Percentiles rank a stretch among this genome's conserved stretches.
phyloP scores from a whole-genome alignment of 164 flowering plant genomes.

The Vitis labrusca region DNA sequence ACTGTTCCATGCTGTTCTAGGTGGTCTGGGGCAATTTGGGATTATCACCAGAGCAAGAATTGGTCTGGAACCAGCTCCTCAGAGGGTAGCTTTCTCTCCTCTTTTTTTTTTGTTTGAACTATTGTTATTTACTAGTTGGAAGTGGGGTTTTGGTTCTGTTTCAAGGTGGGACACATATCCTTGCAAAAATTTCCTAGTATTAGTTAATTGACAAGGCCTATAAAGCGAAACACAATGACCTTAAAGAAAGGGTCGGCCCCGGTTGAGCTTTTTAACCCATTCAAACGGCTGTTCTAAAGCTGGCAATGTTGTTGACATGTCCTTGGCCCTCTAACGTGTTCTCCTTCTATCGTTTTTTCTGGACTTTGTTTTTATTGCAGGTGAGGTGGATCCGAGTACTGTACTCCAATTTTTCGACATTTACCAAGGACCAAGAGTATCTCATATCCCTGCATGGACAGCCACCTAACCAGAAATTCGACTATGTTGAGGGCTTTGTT shows the following conservation, averaged over 20 bases:
- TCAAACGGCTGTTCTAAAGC: slow-evolving; percentile 37
- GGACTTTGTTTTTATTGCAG: slow-evolving; percentile 29
- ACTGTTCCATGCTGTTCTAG: slow-evolving; percentile 78
- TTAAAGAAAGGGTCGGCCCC: slow-evolving; percentile 23
- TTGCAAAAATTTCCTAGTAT: slow-evolving; percentile 13
- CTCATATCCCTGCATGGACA: slow-evolving; percentile 70
- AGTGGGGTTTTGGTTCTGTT: slow-evolving; percentile 4
- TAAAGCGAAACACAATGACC: slow-evolving; percentile 19
- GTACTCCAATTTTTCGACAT: slow-evolving; percentile 70
- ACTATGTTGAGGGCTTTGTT: slow-evolving; percentile 92
- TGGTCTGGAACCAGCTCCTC: slow-evolving; percentile 80
- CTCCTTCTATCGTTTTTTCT: slow-evolving; percentile 12
- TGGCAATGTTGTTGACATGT: slow-evolving; percentile 41
- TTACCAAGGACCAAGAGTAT: slow-evolving; percentile 83
- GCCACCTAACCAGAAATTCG: slow-evolving; percentile 51
- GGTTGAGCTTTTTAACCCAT: slow-evolving; percentile 16
- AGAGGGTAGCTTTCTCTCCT: slow-evolving; percentile 46
- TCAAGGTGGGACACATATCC: slow-evolving; percentile 12
- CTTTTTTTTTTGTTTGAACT: slow-evolving; percentile 10
- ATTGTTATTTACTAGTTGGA: not conserved
- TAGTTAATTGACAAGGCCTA: slow-evolving; percentile 18
- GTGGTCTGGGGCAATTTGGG: slow-evolving; percentile 97
- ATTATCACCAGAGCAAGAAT: slow-evolving; percentile 95
- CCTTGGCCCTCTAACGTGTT: slow-evolving; percentile 10
- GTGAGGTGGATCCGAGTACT: slow-evolving; percentile 91